Percentiles rank a stretch among this genome's conserved stretches.
Evolutionary conservation across 441 rosid genomes (phyloP).

Genomic region (Mallotus repandus): DNA sequence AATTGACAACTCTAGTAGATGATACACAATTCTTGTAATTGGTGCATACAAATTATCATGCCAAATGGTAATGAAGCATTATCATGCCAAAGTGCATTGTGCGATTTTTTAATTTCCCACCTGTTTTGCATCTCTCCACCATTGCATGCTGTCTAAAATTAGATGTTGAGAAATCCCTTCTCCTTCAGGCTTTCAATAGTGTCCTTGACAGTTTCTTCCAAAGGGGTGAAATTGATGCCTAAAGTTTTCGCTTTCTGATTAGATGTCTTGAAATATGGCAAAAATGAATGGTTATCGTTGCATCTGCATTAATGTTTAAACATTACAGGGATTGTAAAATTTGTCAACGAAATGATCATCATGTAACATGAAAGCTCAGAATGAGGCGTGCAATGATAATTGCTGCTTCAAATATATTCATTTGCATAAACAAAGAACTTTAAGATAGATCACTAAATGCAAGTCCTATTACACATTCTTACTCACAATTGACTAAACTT

Average conservation of each 20-base stretch:
- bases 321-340: background rate
- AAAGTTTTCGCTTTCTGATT: slow-evolving; percentile 29
- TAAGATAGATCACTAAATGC: no score
- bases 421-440: background rate
- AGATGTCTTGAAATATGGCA: slow-evolving; percentile 16
- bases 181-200: slow-evolving; percentile 43
- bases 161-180: slow-evolving; percentile 35
- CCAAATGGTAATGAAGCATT: background rate
- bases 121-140: background rate
- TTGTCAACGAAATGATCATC: no score
- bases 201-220: slow-evolving; percentile 37
- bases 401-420: no score
- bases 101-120: background rate
- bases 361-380: no score
- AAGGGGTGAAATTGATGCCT: slow-evolving; percentile 39
- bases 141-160: background rate
- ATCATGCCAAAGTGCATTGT: background rate
- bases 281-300: slow-evolving; percentile 6
- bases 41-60: no score
- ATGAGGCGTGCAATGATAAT: background rate
- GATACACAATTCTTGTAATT: no score
- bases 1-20: no score
- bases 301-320: slow-evolving; percentile 15
- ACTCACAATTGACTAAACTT: no score
- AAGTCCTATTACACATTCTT: no score